These are phyloP conservation scores for Paraurostyla sp. DNA, from an alignment of 73 alveolate genomes.

Conservation along the genomic window DNA sequence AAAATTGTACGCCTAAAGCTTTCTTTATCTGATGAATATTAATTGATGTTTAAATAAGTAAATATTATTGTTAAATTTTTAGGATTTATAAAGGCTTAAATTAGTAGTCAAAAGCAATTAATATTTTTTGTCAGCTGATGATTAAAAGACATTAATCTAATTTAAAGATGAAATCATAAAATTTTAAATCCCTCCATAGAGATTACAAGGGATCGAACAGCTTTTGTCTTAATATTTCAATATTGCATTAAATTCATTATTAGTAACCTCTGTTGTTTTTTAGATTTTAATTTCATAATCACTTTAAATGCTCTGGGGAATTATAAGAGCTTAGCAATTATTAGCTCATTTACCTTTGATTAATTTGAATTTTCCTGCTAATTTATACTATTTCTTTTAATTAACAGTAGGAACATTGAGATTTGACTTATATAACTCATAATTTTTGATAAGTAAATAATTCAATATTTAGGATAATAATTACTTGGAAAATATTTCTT, in stretches of 20 bases:
- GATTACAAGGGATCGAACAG: too few relatives aligned
- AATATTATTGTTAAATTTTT: too few relatives aligned
- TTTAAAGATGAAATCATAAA: too few relatives aligned
- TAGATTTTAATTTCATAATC: not conserved
- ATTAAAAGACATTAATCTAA: too few relatives aligned
- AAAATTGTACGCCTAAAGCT: too few relatives aligned
- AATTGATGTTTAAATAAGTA: too few relatives aligned
- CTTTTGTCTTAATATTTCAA: not conserved
- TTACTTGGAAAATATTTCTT: not conserved
- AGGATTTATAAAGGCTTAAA: too few relatives aligned
- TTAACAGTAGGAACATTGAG: not conserved
- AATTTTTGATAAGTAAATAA: not conserved
- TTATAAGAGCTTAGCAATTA: not conserved
- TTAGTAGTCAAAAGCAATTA: too few relatives aligned
- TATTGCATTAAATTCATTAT: not conserved
- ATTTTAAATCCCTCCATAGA: too few relatives aligned
- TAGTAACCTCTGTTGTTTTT: not conserved
- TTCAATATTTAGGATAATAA: not conserved
- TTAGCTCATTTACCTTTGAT: not conserved
- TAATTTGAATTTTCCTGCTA: not conserved
- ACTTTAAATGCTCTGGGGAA: not conserved
- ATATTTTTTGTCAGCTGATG: too few relatives aligned
- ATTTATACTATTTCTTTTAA: not conserved
- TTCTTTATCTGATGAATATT: too few relatives aligned
- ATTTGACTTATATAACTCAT: not conserved